Percentiles rank a stretch among this genome's conserved stretches.
Conservation (phyloP, 176 grass and related monocot species). For the Oryza coarctata region DNA sequence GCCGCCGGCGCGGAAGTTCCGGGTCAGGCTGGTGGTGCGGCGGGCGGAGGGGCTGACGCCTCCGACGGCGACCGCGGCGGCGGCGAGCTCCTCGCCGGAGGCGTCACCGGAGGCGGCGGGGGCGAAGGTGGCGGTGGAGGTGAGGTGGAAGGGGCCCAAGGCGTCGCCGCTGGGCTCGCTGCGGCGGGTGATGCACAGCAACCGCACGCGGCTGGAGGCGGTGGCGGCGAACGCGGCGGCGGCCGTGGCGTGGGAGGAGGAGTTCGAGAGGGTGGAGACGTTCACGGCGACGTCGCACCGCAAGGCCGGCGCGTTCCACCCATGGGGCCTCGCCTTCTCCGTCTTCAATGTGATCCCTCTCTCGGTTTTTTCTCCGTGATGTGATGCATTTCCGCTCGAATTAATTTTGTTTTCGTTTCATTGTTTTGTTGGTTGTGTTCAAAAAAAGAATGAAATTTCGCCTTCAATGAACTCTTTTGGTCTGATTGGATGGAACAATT, state of each 20-base stretch:
- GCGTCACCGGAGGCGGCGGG: constrained; percentile 14
- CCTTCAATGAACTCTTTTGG: not conserved
- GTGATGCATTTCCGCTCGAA: not conserved
- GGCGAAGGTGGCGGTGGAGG: constrained; percentile 52
- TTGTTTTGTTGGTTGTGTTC: not conserved
- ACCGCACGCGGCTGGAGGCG: constrained; percentile 79
- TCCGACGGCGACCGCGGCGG: not conserved
- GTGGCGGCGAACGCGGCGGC: not conserved
- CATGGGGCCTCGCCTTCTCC: constrained; percentile 78
- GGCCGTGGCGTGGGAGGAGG: constrained; percentile 73
- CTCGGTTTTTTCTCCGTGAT: not conserved
- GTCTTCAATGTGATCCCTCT: constrained; percentile 69
- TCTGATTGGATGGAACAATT: not conserved
- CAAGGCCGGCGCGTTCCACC: constrained; percentile 59
- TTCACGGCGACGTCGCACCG: constrained; percentile 58
- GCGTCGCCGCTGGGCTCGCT: constrained; percentile 59
- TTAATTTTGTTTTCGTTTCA: not conserved
- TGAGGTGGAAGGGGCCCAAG: constrained; percentile 77
- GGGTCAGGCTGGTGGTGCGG: constrained; percentile 60
- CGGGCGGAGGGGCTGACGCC: constrained; percentile 48
- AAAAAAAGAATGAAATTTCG: not conserved
- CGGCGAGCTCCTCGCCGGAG: not conserved
- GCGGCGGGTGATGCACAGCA: constrained; percentile 60
- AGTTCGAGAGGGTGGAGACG: constrained; percentile 65
- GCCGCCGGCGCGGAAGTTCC: constrained; percentile 56